Evolutionary conservation across 164 flowering plant species (phyloP).

Genomic region (Vitis riparia): DNA sequence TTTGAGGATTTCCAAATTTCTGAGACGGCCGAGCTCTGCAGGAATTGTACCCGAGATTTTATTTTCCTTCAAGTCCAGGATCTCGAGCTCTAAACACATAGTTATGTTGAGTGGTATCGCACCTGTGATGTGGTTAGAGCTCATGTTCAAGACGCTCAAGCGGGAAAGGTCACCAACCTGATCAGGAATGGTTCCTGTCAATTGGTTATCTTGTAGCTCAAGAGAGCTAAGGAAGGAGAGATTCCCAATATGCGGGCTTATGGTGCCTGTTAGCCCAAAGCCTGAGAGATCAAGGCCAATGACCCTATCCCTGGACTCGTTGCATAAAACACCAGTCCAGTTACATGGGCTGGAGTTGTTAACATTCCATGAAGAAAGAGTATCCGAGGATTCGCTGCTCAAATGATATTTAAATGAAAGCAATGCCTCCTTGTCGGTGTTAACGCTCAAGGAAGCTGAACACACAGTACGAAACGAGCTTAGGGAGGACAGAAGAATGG

Average conservation of each 20-base stretch:
- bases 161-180: slow-evolving; percentile 29
- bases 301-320: slow-evolving; percentile 17
- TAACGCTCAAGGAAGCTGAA: slow-evolving; percentile 8
- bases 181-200: slow-evolving; percentile 35
- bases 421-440: slow-evolving; percentile 27
- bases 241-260: slow-evolving; percentile 40
- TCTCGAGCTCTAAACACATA: slow-evolving; percentile 17
- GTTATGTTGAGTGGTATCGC: slow-evolving; percentile 31
- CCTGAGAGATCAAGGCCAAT: slow-evolving; percentile 25
- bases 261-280: slow-evolving; percentile 25
- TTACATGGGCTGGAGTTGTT: slow-evolving; percentile 32
- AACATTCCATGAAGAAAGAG: slow-evolving; percentile 21
- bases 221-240: slow-evolving; percentile 43
- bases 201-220: slow-evolving; percentile 35
- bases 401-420: slow-evolving; percentile 19
- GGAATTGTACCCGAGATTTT: slow-evolving; percentile 40
- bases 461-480: background rate
- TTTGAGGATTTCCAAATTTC: slow-evolving; percentile 27
- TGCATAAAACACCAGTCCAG: slow-evolving; percentile 54
- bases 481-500: background rate
- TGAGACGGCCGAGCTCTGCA: slow-evolving; percentile 21
- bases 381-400: background rate
- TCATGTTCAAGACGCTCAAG: slow-evolving; percentile 26
- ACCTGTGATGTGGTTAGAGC: slow-evolving; percentile 35
- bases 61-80: slow-evolving; percentile 32